Evolutionary conservation across 768 basidiomycete species (phyloP), one percentile per base, ranked within the genome.

Genomic region (Cystobasidium onofrii): DNA sequence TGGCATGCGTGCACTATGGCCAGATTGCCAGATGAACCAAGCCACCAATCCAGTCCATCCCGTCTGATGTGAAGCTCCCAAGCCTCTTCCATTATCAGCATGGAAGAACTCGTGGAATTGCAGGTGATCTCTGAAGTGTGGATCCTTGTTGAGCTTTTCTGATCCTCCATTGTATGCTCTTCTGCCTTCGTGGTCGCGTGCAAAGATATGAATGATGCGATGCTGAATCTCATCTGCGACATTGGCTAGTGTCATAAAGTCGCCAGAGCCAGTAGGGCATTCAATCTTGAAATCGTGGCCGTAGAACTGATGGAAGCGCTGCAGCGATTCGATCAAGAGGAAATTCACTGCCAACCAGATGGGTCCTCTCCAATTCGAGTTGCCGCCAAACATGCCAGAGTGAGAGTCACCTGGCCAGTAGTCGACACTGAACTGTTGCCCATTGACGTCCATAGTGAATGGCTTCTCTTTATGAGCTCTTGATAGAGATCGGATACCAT

Each of bases 101-200:
- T 97, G 90, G 88, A 98, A 98, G 84, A 89, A 97, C 90, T 93
- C 91, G 81, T 92, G 90, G 85, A 97, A 97, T 86, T 88, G 90
- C 52, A 97, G 88, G 79, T 97, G 97, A 81, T 98, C 94, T 55
- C 92, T 86, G 87, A 97, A 99, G 83, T 96, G 86, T 18, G 93
- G 92, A 80, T 99, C 96, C 73, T 86, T 84, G 81, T 99, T 91
- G 76, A 99, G 83, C 80, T 88, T 90, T 41, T 86, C 84, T 78
- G 89, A 89, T 7, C 92, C 92, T 23, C 94, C 96, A 79, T 99
- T 98, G 20, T 89, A 90, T 0, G 96, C 93, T 46, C 96, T 85
- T 75, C 86, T 31, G 15, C 74, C 74, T 55, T 78, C 86, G 75
- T 86, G 81, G 80, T 99, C 95, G 31, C 93, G 87, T n/a, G 91